Percentiles rank a stretch among this genome's conserved stretches.
Evolutionary conservation across 495 filamentous ascomycete genomes (phyloP).

Genomic region (Tuber borchii): DNA sequence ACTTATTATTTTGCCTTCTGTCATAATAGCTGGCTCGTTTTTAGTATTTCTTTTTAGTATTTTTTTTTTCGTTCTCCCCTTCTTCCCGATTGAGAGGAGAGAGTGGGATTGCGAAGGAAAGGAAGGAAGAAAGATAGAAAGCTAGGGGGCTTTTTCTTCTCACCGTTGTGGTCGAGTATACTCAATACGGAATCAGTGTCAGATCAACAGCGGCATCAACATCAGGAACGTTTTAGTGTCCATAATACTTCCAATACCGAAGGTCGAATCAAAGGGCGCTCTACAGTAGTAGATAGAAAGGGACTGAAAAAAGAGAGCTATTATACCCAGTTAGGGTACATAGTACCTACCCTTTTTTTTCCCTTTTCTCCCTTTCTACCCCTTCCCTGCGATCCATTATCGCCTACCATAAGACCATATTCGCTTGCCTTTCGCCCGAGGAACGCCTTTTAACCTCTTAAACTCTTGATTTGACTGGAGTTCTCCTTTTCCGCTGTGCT

Average conservation of each 20-base stretch:
- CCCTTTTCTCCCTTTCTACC: not conserved
- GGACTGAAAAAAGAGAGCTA: not conserved
- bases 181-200: not conserved
- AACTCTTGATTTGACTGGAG: not conserved
- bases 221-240: not conserved
- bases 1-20: constrained; percentile 7
- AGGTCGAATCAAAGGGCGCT: not conserved
- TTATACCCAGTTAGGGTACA: not conserved
- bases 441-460: not conserved
- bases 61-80: constrained; percentile 28
- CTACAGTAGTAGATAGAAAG: not conserved
- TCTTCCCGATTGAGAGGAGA: not conserved
- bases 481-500: not conserved
- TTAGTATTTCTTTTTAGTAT: not conserved
- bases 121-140: not conserved
- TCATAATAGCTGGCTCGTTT: not conserved
- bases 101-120: not conserved
- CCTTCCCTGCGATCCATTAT: not conserved
- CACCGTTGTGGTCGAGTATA: not conserved
- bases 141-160: not conserved
- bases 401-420: not conserved
- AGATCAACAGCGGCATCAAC: not conserved
- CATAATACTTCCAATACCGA: not conserved
- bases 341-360: not conserved
- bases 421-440: not conserved